Evolutionary conservation across 306 rosid genomes (phyloP), one percentile per base, ranked within the genome.

Genomic region (Herpetospermum pedunculosum): DNA sequence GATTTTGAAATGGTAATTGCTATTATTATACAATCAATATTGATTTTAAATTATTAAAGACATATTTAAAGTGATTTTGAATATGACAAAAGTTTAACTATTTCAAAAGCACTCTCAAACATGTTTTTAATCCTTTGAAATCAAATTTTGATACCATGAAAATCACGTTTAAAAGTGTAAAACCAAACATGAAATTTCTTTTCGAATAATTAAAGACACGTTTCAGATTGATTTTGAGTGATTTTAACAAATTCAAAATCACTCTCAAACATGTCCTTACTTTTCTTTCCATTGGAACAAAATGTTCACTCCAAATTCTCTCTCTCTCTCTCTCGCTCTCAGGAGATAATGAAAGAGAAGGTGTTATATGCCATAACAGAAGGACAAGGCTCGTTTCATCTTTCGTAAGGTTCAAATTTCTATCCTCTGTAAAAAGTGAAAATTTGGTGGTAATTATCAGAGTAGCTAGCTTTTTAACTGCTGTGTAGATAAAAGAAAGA

Each of bases 361-460:
- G 85, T 95, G 50, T 34, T 91, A 53, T 95, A 91, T 76, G 99
- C 99, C 80, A 89, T 95, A 68, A 87, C 86, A 5, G 99, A 95
- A 85, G 97, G 99, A 70, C 97, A 91, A 77, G 97, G 99, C 67
- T 91, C 99, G 18, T 95, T 95, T 86, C 99, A 95, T 87, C 96
- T 95, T 73, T 95, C 99, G 11, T 94, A 85, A 85, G 82, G 12
- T 9, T 16, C 26, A 0, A 28, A 4, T 46, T 15, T 46, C 57
- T n/a, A 1, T 28, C 40, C 0, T 38, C 18, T 11, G 71, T 29
- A 13, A 77, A 80, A 59, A 78, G 82, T 87, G 92, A 84, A 85
- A 8, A n/a, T n/a, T 59, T 62, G 90, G 96, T 89, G n/a, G n/a
- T 53, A 87, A 87, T 70, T 87, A 90, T 80, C 79, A 83, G 91